Base-by-base conservation (phyloP, 208 protist species). In the Polymyxa betae region DNA sequence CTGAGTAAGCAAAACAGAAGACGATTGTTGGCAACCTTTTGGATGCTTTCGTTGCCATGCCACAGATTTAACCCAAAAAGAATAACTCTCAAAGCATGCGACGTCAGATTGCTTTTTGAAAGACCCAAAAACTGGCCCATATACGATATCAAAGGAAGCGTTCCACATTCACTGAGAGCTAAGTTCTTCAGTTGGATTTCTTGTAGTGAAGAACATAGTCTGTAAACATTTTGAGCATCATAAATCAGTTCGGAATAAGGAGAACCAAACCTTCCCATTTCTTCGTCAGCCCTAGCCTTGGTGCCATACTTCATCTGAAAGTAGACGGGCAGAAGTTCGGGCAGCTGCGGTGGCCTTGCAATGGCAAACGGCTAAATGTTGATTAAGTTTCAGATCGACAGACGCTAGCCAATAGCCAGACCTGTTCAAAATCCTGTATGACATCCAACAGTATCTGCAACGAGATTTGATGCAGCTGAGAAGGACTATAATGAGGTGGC, bases 271-370 rank as follows among this genome's bases (percentile, higher is more conserved):
- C 72, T 35, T 35, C 72, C 72, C 72, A 82, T 82, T 43, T 82
- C 16, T 43, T 38, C 72, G n/a, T 82, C 72, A 20, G 72, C 5
- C 72, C n/a, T 12, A 20, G 5, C 35, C 72, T 82, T 82, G 35
- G 72, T 82, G n/a, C 72, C 72, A n/a, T 82, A 82, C n/a, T n/a
- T 5, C 16, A 82, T 5, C 72, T 45, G n/a, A n/a, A 82, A 82
- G 72, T 38, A 82, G 72, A 35, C n/a, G 16, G 16, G 16, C 16
- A 82, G 72, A n/a, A 82, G 35, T 20, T 82, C 72, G 72, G 72
- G 72, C 5, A 82, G 35, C 72, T 82, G 35, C n/a, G 72, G 72
- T 5, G 5, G 16, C 16, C 5, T 82, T 20, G 16, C 72, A 35
- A 43, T 43, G 72, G 72, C 72, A 82, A 5, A 5, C 16, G 35